Base-by-base conservation (phyloP, 768 basidiomycete genomes). In the Chalciporus chontae region DNA sequence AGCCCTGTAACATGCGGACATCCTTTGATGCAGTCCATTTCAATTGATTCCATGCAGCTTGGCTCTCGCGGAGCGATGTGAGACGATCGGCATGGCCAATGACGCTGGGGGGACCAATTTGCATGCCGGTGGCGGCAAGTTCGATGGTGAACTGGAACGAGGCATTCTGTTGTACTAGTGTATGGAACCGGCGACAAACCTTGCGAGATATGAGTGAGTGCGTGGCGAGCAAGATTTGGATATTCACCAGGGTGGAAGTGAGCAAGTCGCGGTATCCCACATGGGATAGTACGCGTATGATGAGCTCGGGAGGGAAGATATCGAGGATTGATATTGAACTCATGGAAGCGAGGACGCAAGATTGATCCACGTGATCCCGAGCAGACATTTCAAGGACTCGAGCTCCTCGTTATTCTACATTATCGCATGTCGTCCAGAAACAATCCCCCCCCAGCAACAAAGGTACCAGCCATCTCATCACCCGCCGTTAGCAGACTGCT, bases 141-240 rank as follows among this genome's bases (percentile, higher is more conserved):
- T 79, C 75, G 41, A 80, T 72, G 15, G 52, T 63, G 42, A 76
- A 75, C 52, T 73, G 73, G 40, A 75, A 66, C 6, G 50, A 52
- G 5, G 71, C 62, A 19, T 67, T 70, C 18, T 56, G 45, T 18
- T 55, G 62, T 13, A 75, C 56, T 3, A 60, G 27, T 9, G 52
- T 43, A 31, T 54, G 58, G 40, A 77, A 57, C 17, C 59, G 56
- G 39, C 45, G 68, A 50, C 69, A 75, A 24, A 71, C 66, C 75
- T 67, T 69, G 43, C 23, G 38, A 14, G 19, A 45, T 21, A 17
- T 19, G 40, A 40, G 27, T 10, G 26, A n/a, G 21, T 34, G 21
- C 11, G 13, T 5, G 6, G 9, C 32, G 11, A 21, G 19, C 31
- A 7, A 23, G 8, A 42, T 1, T 19, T 19, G 29, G 11, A 8